Base-by-base conservation (phyloP, 2,329 filamentous ascomycete genomes). In the Ophiocordyceps polyrhachis-furcata region DNA sequence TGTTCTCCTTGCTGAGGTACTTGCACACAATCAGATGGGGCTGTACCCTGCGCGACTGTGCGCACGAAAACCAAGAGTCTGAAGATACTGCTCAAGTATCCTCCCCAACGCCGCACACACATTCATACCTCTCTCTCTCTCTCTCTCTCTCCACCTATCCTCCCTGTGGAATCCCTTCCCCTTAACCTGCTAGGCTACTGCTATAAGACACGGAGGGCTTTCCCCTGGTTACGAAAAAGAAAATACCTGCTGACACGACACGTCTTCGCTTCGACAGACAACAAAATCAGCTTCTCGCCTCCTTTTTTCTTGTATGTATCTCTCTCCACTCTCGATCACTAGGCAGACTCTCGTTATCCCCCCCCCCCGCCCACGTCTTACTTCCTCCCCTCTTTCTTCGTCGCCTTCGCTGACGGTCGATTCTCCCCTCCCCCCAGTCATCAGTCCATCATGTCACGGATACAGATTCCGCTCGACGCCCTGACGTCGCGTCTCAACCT, bases 401-500 rank as follows among this genome's bases (percentile, higher is more conserved):
- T 42, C 20, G 14, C 17, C 38, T 41, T 13, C 12, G 14, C 21
- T 41, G 38, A 41, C 41, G 23, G 9, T 21, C 23, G 6, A 13
- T 28, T 28, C 15, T 17, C 7, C 19, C n/a, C 20, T 12, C 14
- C 12, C 12, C 25, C 6, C 25, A 28, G 25, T 8, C 25, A 28
- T 28, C 25, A 28, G 21, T 43, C 46, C 53, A 54, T 50, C 49
- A 94, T 93, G 87, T 73, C 83, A 54, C 79, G 85, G 62, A 85
- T 96, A 59, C 84, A 85, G 71, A 91, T 98, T 54, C 91, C 91
- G 46, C 72, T 96, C 57, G 88, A 94, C 63, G 78, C 81, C 58
- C 68, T 96, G 62, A 93, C 89, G 63, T 93, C 87, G 55, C 81
- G 88, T 55, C 76, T 96, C 62, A 91, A 91, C 67, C 67, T 94